Evolutionary conservation across 257 asterid genomes (phyloP).

Genomic region (Ehretia macrophylla): DNA sequence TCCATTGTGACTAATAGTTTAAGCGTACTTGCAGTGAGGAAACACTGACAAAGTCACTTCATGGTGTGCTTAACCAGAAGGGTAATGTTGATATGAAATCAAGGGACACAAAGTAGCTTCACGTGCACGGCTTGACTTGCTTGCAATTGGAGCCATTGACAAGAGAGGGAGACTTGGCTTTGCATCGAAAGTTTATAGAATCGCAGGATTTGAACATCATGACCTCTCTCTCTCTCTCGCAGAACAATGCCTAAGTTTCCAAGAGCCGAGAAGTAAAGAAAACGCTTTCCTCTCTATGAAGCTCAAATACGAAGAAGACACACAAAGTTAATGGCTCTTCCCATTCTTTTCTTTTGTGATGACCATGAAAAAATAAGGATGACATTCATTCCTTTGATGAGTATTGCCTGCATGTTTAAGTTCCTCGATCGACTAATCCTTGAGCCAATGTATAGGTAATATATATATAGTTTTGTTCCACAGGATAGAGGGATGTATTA

Average conservation of each 20-base stretch:
- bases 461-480: neutral
- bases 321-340: neutral
- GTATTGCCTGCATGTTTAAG: neutral
- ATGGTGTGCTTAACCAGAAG: neutral
- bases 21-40: slow-evolving; percentile 3
- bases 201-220: too few species aligned
- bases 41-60: neutral
- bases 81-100: neutral
- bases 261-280: neutral
- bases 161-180: neutral
- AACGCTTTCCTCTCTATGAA: neutral
- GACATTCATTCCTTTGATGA: neutral
- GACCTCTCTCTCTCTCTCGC: too few species aligned
- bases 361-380: slow-evolving; percentile 3
- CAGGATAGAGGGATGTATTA: neutral
- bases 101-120: neutral
- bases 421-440: slow-evolving; percentile 6
- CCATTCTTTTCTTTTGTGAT: neutral
- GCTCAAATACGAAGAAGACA: slow-evolving; percentile 6
- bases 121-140: neutral
- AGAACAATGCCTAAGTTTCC: neutral
- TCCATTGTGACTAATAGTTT: neutral
- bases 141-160: neutral
- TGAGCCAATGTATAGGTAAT: slow-evolving; percentile 21
- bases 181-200: neutral